Conservation (phyloP, 2,329 filamentous ascomycete species). For the Neopestalotiopsis sp. region DNA sequence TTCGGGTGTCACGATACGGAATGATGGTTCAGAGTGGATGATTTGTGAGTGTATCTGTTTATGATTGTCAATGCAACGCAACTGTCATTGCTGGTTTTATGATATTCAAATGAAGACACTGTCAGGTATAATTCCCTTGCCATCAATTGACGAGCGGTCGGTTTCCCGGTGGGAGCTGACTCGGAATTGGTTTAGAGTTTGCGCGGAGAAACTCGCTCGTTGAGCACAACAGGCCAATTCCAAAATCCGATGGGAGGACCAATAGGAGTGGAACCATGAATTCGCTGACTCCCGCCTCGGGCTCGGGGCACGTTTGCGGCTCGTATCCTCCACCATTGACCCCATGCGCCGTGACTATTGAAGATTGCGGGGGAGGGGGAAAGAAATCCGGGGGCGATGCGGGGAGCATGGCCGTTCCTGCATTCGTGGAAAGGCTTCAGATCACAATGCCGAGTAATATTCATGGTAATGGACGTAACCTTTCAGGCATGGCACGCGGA, state of each 20-base stretch:
- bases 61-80: not conserved
- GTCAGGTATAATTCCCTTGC: not conserved
- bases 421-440: not conserved
- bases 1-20: not conserved
- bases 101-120: not conserved
- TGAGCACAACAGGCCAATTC: not conserved
- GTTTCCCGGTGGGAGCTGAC: not conserved
- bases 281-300: not conserved
- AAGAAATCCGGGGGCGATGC: not conserved
- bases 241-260: not conserved
- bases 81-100: not conserved
- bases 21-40: not conserved
- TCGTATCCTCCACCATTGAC: not conserved
- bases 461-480: not conserved
- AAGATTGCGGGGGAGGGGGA: not conserved
- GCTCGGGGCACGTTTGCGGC: not conserved
- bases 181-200: not conserved
- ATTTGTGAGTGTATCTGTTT: not conserved
- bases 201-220: not conserved
- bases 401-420: not conserved
- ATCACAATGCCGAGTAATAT: not conserved
- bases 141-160: not conserved
- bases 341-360: not conserved
- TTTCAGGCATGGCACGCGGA: not conserved
- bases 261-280: not conserved